Evolutionary conservation across 306 rosid species (phyloP).

Genomic region (Betula pendula): DNA sequence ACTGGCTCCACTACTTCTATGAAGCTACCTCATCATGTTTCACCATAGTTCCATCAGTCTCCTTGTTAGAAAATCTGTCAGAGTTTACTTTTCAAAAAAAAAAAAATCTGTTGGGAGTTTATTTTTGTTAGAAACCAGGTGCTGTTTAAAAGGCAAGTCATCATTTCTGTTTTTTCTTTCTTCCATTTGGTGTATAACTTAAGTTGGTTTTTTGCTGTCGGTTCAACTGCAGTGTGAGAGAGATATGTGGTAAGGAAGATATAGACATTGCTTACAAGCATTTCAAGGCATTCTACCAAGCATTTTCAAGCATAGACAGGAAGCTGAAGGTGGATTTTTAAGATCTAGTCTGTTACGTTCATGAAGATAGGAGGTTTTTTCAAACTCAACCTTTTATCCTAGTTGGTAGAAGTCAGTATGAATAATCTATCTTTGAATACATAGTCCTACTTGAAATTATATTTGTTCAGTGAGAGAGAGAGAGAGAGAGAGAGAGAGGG

Average conservation of each 20-base stretch:
- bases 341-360: constrained; percentile 5
- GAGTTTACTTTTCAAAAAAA: no score
- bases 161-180: constrained; percentile 22
- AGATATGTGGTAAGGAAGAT: constrained; percentile 92
- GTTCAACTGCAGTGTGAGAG: constrained; percentile 72
- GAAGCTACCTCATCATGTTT: not conserved
- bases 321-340: constrained; percentile 66
- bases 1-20: not conserved
- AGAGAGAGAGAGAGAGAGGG: not conserved
- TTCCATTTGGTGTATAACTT: not conserved
- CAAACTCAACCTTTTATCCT: no score
- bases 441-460: no score
- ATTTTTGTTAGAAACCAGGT: constrained; percentile 1
- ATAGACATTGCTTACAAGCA: constrained; percentile 82
- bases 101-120: not conserved
- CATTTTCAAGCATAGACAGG: constrained; percentile 76
- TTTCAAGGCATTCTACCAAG: constrained; percentile 83
- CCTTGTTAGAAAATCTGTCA: not conserved
- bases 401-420: no score
- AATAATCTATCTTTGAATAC: no score
- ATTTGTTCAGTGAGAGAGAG: not conserved
- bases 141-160: constrained; percentile 8
- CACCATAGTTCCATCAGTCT: not conserved
- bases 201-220: constrained; percentile 4
- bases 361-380: no score